These are phyloP conservation scores for Colletotrichum navitas DNA, from an alignment of 2,329 filamentous ascomycete species.

Conservation along the genomic window DNA sequence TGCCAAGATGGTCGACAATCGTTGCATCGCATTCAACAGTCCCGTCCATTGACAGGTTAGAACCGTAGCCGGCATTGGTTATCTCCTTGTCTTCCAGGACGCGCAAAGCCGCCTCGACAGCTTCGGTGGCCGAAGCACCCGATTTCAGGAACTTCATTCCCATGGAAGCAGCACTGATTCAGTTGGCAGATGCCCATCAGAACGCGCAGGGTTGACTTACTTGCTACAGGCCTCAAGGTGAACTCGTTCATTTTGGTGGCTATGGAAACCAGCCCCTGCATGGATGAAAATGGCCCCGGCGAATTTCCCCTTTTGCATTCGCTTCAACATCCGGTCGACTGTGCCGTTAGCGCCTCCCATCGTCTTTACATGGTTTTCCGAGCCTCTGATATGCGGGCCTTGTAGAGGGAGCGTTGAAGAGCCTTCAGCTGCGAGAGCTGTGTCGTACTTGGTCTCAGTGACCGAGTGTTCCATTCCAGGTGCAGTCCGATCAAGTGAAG, in stretches of 20 bases:
- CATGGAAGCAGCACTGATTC: constrained; percentile 80
- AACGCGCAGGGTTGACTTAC: constrained; percentile 65
- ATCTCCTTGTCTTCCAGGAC: constrained; percentile 94
- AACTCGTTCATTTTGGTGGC: constrained; percentile 82
- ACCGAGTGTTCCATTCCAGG: constrained; percentile 30
- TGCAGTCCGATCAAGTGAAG: neutral
- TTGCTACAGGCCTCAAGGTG: constrained; percentile 90
- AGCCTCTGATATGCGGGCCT: neutral
- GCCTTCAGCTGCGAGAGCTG: constrained; percentile 4
- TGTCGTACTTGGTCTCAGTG: constrained; percentile 7
- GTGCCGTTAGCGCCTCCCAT: constrained; percentile 55
- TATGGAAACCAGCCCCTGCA: constrained; percentile 95
- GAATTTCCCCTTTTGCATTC: constrained; percentile 51
- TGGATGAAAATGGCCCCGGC: constrained; percentile 91
- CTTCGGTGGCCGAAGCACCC: constrained; percentile 86
- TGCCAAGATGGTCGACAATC: constrained; percentile 89
- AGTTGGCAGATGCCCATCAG: constrained; percentile 1
- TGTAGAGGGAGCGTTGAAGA: neutral
- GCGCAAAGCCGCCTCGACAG: constrained; percentile 89
- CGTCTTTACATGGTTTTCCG: neutral
- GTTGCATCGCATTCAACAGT: constrained; percentile 95
- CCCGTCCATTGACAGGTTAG: constrained; percentile 92
- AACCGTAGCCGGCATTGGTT: constrained; percentile 96
- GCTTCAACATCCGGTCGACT: constrained; percentile 55
- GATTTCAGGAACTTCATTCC: constrained; percentile 85